Evolutionary conservation across 75 land plant genomes (phyloP).

Genomic region (Pinus taeda): DNA sequence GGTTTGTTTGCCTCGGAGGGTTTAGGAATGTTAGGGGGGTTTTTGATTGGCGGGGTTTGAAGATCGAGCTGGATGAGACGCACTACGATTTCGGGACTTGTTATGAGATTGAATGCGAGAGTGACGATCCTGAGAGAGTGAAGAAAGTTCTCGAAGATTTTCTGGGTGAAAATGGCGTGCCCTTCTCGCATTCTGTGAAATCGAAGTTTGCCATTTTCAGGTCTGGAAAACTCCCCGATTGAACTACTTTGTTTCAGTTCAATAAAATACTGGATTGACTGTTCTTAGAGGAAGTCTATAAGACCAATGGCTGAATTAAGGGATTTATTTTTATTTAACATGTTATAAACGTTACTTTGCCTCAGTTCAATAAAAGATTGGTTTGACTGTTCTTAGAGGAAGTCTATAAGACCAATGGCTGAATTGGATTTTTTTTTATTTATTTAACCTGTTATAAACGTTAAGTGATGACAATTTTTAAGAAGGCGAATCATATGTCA

Average conservation of each 20-base stretch:
- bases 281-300: too few species aligned
- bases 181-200: conserved; percentile 43
- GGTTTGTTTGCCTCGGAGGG: conserved; percentile 79
- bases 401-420: too few species aligned
- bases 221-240: conserved; percentile 66
- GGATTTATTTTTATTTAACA: too few species aligned
- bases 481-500: too few species aligned
- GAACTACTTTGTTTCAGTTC: neutral
- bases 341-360: too few species aligned
- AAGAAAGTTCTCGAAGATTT: conserved; percentile 56
- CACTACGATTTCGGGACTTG: conserved; percentile 67
- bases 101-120: conserved; percentile 94
- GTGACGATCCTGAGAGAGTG: conserved; percentile 65
- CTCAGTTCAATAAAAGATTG: too few species aligned
- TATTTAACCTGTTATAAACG: too few species aligned
- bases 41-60: conserved; percentile 73
- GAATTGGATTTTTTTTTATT: too few species aligned
- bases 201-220: conserved; percentile 86
- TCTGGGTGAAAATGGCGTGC: conserved; percentile 57
- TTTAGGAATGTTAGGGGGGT: conserved; percentile 85
- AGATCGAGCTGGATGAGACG: conserved; percentile 91
- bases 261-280: too few species aligned
- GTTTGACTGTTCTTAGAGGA: too few species aligned
- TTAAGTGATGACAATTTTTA: too few species aligned
- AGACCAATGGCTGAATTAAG: too few species aligned